Conservation (phyloP, 441 rosid genomes). For the Adansonia gregorii region DNA sequence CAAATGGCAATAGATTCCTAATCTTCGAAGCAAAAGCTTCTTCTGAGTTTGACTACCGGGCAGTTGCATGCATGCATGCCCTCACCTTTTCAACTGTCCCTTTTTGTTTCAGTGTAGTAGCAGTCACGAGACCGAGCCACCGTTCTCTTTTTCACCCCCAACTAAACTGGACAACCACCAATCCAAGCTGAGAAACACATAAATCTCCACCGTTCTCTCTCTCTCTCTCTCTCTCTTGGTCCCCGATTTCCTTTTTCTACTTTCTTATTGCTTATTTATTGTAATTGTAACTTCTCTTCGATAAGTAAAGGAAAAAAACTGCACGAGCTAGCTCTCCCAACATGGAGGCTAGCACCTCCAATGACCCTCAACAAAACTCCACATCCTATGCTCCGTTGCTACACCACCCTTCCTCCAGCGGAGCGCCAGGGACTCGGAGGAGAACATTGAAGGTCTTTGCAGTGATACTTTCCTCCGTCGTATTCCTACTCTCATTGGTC, state of each 20-base stretch:
- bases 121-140: not conserved
- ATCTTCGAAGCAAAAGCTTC: not conserved
- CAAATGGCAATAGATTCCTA: not conserved
- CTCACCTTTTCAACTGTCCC: conserved; percentile 20
- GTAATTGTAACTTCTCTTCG: not conserved
- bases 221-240: conserved; percentile 7
- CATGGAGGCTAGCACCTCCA: conserved; percentile 20
- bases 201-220: not conserved
- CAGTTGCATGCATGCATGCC: conserved; percentile 2
- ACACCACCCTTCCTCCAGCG: conserved; percentile 30
- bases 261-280: not conserved
- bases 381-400: conserved; percentile 48
- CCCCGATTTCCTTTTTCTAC: not conserved
- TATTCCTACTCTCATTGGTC: conserved; percentile 47
- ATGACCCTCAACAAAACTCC: conserved; percentile 14
- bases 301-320: not conserved
- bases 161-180: conserved; percentile 24
- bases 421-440: conserved; percentile 25
- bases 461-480: conserved; percentile 30
- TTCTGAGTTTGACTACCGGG: conserved; percentile 7
- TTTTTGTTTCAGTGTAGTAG: not conserved
- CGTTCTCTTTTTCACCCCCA: not conserved
- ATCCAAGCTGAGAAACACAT: not conserved
- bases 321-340: not conserved
- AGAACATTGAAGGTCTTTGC: conserved; percentile 41